Percentiles rank a stretch among this genome's conserved stretches.
phyloP scores from a whole-genome alignment of 1,139 yeast genomes.

The Insectozyma bohioensis region DNA sequence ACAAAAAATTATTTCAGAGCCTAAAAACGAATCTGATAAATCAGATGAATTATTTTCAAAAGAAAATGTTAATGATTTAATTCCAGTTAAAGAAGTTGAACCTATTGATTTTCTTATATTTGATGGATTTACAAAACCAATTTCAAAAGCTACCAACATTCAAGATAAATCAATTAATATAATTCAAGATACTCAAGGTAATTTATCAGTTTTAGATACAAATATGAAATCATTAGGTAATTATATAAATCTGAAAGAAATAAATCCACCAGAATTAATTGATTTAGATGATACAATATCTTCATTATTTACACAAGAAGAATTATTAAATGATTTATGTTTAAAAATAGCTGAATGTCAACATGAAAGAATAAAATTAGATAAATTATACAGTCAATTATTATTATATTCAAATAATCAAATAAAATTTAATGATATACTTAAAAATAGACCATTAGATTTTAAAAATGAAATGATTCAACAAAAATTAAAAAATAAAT shows the following conservation, averaged over 20 bases:
- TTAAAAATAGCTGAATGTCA: constrained; percentile 14
- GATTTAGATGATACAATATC: background rate
- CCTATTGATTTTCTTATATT: constrained; percentile 14
- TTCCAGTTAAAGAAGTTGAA: constrained; percentile 5
- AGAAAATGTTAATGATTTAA: background rate
- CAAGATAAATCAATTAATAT: constrained; percentile 17
- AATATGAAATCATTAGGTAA: constrained; percentile 15
- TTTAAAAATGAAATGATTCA: constrained; percentile 20
- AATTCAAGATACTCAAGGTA: constrained; percentile 20
- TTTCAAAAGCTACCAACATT: constrained; percentile 6
- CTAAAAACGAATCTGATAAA: too few species aligned
- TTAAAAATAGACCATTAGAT: constrained; percentile 23
- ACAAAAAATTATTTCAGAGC: too few species aligned
- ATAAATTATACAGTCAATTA: constrained; percentile 20
- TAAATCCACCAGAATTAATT: constrained; percentile 2
- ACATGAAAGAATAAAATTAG: constrained; percentile 16
- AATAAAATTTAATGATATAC: constrained; percentile 6
- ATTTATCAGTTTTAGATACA: constrained; percentile 15
- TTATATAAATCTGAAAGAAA: constrained; percentile 13
- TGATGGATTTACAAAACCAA: constrained; percentile 13
- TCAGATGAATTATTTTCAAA: background rate
- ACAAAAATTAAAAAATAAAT: constrained; percentile 20
- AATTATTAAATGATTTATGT: constrained; percentile 7
- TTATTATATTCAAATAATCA: constrained; percentile 13
- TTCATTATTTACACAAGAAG: constrained; percentile 2